phyloP scores from a whole-genome alignment of 176 grass and related monocot genomes.

The Echinochloa phyllopogon region DNA sequence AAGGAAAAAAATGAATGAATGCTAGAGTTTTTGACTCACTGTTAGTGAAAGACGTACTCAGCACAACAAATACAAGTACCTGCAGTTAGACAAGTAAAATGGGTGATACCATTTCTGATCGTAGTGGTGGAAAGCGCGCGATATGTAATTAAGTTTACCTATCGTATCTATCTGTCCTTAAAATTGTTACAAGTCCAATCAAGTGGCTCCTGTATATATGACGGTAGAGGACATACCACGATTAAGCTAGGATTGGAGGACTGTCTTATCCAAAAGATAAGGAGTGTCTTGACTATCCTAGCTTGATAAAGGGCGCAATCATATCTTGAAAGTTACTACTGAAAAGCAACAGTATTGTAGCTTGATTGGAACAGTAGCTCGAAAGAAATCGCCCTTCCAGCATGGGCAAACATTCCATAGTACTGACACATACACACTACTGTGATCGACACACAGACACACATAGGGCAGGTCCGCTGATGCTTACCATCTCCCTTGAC shows the following conservation, averaged over 20 bases:
- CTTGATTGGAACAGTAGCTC: constrained; percentile 3
- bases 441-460: background rate
- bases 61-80: background rate
- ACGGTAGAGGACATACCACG: background rate
- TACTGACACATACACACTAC: background rate
- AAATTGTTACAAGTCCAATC: constrained; percentile 5
- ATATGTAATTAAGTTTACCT: background rate
- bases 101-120: background rate
- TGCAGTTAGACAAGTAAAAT: background rate
- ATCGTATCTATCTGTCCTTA: background rate
- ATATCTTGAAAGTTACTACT: constrained; percentile 6
- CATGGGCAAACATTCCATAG: constrained; percentile 35
- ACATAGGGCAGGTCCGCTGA: constrained; percentile 2
- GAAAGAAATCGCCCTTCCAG: constrained; percentile 20
- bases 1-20: background rate
- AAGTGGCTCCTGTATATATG: background rate
- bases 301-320: background rate
- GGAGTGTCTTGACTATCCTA: background rate
- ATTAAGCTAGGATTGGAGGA: background rate
- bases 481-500: constrained; percentile 44
- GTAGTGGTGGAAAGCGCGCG: background rate
- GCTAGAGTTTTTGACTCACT: background rate
- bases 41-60: background rate
- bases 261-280: background rate
- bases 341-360: constrained; percentile 7